Evolutionary conservation across 108 stramenopile genomes (phyloP), one percentile per base, ranked within the genome.

Genomic region (Cyclotella baltica): DNA sequence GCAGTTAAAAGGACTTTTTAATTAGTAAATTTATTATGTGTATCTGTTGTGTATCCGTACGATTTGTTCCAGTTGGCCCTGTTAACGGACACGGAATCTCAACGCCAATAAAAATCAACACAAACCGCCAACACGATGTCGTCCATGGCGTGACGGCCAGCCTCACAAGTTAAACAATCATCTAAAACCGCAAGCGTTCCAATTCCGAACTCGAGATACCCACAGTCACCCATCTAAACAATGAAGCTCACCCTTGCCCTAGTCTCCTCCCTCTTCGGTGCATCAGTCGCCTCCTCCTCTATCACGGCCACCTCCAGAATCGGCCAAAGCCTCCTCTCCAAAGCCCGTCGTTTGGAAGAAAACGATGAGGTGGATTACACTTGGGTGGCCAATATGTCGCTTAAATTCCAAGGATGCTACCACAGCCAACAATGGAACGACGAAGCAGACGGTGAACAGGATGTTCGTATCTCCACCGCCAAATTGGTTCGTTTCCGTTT

Each of bases 331-430:
- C 64, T 93, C 53, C 59, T 93, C 50, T 79, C 87, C 63, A 78
- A 80, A 59, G 90, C 92, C 50, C 89, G 92, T 86, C 69, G 58
- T 9, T 69, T 91, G 29, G 55, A 82, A 30, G 33, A 73, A 31
- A 67, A 73, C 19, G 86, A n/a, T n/a, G n/a, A 83, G 38, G 38
- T 82, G 46, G 87, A 88, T 56, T 83, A 86, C 70, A 87, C 88
- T 18, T 93, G 90, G 88, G 86, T 93, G 15, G 79, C 84, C 36
- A 73, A 86, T 69, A 91, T 85, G 83, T 88, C 90, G 61, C 76
- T 94, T 84, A 94, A 94, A 78, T 95, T 92, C 84, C 94, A 93
- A 66, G 94, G 94, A 58, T 95, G 94, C 73, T 89, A 93, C 72
- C 91, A 92, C 80, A 82, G 90, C 22, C 70, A 68, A 27, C 89